Conservation (phyloP, 2,329 filamentous ascomycete species). For the Ophiocordyceps camponoti-floridani region DNA sequence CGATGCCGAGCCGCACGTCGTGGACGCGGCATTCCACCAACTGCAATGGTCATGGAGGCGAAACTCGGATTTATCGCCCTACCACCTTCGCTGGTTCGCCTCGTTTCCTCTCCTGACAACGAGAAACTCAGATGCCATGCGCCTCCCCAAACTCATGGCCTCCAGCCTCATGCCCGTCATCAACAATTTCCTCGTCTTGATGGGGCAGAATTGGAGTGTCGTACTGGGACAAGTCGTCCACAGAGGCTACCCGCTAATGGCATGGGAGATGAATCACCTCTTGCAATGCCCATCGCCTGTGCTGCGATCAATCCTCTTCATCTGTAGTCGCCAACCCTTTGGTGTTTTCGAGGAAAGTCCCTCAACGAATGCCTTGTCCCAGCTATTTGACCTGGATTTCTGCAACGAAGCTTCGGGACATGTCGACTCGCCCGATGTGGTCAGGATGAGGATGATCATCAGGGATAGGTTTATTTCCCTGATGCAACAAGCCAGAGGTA, state of each 20-base stretch:
- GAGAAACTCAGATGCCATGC: not conserved
- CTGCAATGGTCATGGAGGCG: constrained; percentile 7
- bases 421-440: not conserved
- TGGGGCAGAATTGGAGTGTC: constrained; percentile 8
- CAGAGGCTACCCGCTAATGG: constrained; percentile 11
- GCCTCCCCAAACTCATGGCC: not conserved
- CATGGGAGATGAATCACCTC: constrained; percentile 7
- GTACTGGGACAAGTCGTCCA: constrained; percentile 3
- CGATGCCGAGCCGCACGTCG: not conserved
- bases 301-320: constrained; percentile 12
- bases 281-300: constrained; percentile 10
- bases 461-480: not conserved
- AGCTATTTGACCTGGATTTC: constrained; percentile 9
- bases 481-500: not conserved
- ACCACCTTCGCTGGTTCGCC: constrained; percentile 12
- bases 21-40: constrained; percentile 8
- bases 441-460: not conserved
- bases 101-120: constrained; percentile 7
- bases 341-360: constrained; percentile 6
- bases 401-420: constrained; percentile 4
- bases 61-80: constrained; percentile 6
- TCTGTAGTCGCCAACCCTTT: constrained; percentile 10
- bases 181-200: constrained; percentile 2
- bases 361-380: constrained; percentile 4
- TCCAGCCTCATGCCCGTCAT: not conserved